Evolutionary conservation across 768 basidiomycete genomes (phyloP).

Genomic region (Podaxis carcinomalis): DNA sequence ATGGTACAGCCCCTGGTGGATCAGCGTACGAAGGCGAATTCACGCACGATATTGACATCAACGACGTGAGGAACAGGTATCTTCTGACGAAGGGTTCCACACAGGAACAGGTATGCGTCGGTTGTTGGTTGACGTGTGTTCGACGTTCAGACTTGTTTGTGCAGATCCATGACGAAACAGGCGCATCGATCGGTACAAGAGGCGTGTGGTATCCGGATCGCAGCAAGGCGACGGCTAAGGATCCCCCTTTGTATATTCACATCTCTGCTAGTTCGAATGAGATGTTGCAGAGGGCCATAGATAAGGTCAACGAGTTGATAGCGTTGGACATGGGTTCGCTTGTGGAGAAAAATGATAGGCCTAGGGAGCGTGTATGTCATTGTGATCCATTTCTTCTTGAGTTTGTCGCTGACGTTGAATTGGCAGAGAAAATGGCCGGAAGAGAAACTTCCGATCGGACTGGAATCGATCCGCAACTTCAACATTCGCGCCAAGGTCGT

Average conservation of each 20-base stretch:
- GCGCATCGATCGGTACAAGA: slow-evolving; percentile 89
- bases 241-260: slow-evolving; percentile 92
- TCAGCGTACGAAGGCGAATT: slow-evolving; percentile 73
- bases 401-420: neutral
- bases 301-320: slow-evolving; percentile 71
- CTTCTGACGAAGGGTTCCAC: slow-evolving; percentile 91
- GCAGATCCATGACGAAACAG: slow-evolving; percentile 89
- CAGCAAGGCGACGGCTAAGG: slow-evolving; percentile 84
- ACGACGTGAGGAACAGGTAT: slow-evolving; percentile 93
- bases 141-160: neutral
- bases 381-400: neutral
- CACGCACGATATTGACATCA: slow-evolving; percentile 92
- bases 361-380: slow-evolving; percentile 57
- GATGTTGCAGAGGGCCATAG: slow-evolving; percentile 59
- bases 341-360: slow-evolving; percentile 70
- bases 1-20: slow-evolving; percentile 36
- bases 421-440: slow-evolving; percentile 94
- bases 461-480: slow-evolving; percentile 93
- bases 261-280: slow-evolving; percentile 75
- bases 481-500: slow-evolving; percentile 98
- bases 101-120: slow-evolving; percentile 71
- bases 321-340: slow-evolving; percentile 73
- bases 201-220: slow-evolving; percentile 97
- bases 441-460: slow-evolving; percentile 84
- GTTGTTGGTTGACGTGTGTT: neutral